Evolutionary conservation across 2,329 filamentous ascomycete genomes (phyloP).

Genomic region (Fusarium sp.): DNA sequence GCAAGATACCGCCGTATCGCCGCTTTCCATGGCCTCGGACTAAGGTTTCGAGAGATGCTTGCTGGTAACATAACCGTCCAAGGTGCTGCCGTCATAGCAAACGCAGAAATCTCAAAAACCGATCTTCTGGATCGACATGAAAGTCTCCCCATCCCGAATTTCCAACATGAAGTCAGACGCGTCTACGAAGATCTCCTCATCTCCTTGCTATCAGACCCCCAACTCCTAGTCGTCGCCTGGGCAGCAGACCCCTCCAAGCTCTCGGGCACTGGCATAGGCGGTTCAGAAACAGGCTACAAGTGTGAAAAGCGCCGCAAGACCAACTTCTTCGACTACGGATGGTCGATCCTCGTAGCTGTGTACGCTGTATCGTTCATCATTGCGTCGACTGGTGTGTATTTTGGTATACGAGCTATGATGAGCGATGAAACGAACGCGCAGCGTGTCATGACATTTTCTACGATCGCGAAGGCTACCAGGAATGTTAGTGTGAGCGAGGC

Average conservation of each 20-base stretch:
- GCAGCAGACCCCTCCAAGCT: slow-evolving; percentile 26
- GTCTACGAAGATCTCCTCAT: slow-evolving; percentile 36
- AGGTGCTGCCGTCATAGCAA: neutral
- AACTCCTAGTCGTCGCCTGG: slow-evolving; percentile 41
- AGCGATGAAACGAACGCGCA: slow-evolving; percentile 20
- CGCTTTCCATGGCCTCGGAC: slow-evolving; percentile 32
- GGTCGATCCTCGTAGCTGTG: slow-evolving; percentile 15
- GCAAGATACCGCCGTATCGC: slow-evolving; percentile 26
- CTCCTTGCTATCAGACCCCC: slow-evolving; percentile 35
- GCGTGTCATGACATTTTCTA: slow-evolving; percentile 36
- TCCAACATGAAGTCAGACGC: neutral
- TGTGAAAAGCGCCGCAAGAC: slow-evolving; percentile 24
- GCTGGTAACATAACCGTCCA: slow-evolving; percentile 14
- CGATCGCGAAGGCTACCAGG: slow-evolving; percentile 33
- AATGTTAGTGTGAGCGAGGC: slow-evolving; percentile 24
- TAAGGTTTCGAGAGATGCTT: slow-evolving; percentile 14
- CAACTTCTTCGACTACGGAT: slow-evolving; percentile 35
- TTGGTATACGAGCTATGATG: slow-evolving; percentile 29
- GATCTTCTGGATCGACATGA: slow-evolving; percentile 30
- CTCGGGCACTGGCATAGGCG: slow-evolving; percentile 8
- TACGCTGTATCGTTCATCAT: slow-evolving; percentile 24
- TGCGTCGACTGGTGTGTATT: slow-evolving; percentile 34
- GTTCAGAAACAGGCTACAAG: slow-evolving; percentile 10
- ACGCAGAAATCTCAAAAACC: slow-evolving; percentile 12
- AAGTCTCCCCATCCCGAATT: slow-evolving; percentile 22